Percentiles rank a stretch among this genome's conserved stretches.
These are phyloP conservation scores for Trypanosoma vivax DNA, from an alignment of 208 protist species.

Conservation along the genomic window DNA sequence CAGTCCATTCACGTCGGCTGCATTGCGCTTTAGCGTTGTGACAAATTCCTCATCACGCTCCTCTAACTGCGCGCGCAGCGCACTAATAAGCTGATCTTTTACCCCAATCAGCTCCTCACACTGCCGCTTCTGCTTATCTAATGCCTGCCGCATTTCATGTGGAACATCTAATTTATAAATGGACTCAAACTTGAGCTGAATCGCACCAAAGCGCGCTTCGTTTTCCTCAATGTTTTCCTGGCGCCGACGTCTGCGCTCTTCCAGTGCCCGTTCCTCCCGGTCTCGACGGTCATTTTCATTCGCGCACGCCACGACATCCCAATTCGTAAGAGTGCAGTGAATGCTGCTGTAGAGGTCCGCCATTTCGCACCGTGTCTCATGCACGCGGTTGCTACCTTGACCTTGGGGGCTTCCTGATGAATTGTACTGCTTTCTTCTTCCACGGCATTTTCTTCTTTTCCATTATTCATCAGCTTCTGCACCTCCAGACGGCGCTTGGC, in stretches of 20 bases:
- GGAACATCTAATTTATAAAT: constrained; percentile 81
- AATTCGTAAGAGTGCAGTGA: constrained; percentile 46
- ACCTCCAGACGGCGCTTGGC: constrained; percentile 45
- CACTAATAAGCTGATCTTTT: constrained; percentile 85
- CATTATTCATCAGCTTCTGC: constrained; percentile 17
- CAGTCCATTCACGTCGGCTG: constrained; percentile 74
- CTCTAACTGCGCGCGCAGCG: constrained; percentile 76
- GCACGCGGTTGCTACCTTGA: constrained; percentile 36
- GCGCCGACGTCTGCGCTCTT: constrained; percentile 29
- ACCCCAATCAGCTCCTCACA: constrained; percentile 71
- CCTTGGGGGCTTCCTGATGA: not conserved
- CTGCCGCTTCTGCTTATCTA: constrained; percentile 62
- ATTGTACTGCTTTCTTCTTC: constrained; percentile 3
- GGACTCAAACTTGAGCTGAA: constrained; percentile 83
- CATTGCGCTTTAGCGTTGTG: constrained; percentile 64
- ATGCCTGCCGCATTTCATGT: constrained; percentile 77
- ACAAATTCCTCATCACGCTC: constrained; percentile 92
- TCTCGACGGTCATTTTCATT: constrained; percentile 74
- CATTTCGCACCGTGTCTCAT: constrained; percentile 41
- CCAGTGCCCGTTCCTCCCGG: constrained; percentile 30
- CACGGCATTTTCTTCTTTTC: constrained; percentile 1
- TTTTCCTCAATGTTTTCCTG: constrained; percentile 50
- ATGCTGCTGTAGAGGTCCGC: constrained; percentile 29
- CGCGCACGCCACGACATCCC: constrained; percentile 43
- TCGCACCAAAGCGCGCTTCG: constrained; percentile 49